These are phyloP conservation scores for Epichloe hybrida DNA, from an alignment of 2,329 filamentous ascomycete species.

Conservation along the genomic window DNA sequence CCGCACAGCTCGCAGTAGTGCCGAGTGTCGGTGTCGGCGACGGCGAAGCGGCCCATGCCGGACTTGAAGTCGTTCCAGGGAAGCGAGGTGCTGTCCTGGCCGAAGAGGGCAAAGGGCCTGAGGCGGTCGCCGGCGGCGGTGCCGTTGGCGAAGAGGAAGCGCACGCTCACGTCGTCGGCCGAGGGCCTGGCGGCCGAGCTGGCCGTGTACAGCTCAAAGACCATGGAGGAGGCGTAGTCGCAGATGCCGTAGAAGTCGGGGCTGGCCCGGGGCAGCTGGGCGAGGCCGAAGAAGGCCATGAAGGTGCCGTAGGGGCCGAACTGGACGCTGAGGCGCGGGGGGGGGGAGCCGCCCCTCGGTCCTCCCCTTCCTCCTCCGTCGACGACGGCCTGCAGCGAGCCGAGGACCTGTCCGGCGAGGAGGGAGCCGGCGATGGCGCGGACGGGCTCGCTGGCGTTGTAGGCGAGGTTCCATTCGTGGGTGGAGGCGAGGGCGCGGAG, in stretches of 20 bases:
- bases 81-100: slow-evolving; percentile 39
- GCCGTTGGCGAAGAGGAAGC: slow-evolving; percentile 49
- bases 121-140: slow-evolving; percentile 40
- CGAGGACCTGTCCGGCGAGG: slow-evolving; percentile 41
- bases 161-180: slow-evolving; percentile 36
- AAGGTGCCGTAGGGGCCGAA: slow-evolving; percentile 50
- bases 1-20: slow-evolving; percentile 68
- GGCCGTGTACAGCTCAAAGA: slow-evolving; percentile 58
- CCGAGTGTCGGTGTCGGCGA: slow-evolving; percentile 37
- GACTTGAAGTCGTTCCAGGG: slow-evolving; percentile 55
- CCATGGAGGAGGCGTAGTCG: slow-evolving; percentile 74
- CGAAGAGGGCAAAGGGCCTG: slow-evolving; percentile 43
- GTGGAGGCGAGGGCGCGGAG: slow-evolving; percentile 61
- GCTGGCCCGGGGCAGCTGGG: slow-evolving; percentile 35
- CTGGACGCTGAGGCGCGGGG: slow-evolving; percentile 34
- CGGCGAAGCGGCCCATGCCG: slow-evolving; percentile 51
- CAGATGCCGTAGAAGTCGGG: slow-evolving; percentile 60
- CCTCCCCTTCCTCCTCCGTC: slow-evolving; percentile 3
- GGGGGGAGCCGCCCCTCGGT: slow-evolving; percentile 10
- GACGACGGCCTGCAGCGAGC: slow-evolving; percentile 38
- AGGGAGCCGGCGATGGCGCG: slow-evolving; percentile 46
- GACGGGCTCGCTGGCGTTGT: slow-evolving; percentile 58
- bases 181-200: slow-evolving; percentile 24
- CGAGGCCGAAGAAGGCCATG: slow-evolving; percentile 49
- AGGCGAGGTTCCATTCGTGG: slow-evolving; percentile 74